These are phyloP conservation scores for Ascochyta fabae DNA, from an alignment of 2,329 filamentous ascomycete genomes.

Conservation along the genomic window DNA sequence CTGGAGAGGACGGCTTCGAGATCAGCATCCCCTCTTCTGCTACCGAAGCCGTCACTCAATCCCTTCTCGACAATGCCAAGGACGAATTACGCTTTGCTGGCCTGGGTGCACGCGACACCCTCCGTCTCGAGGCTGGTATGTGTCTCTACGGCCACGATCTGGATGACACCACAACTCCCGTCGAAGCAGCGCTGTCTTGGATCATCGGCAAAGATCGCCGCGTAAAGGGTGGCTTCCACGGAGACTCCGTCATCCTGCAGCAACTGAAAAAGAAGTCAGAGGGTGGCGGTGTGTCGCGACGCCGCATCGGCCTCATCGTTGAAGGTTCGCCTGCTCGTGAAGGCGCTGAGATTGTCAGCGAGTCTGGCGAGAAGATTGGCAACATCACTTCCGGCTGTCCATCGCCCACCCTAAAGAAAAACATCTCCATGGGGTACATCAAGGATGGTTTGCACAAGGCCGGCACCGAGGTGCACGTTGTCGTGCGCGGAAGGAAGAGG, in stretches of 20 bases:
- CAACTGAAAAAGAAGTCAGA: slow-evolving; percentile 80
- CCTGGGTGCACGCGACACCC: slow-evolving; percentile 86
- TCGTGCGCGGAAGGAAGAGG: slow-evolving; percentile 78
- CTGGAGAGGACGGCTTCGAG: slow-evolving; percentile 97
- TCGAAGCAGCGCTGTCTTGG: slow-evolving; percentile 74
- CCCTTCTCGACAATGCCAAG: slow-evolving; percentile 67
- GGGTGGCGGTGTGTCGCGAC: slow-evolving; percentile 70
- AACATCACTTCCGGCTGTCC: slow-evolving; percentile 88
- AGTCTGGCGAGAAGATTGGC: slow-evolving; percentile 72
- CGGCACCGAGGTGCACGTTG: slow-evolving; percentile 79
- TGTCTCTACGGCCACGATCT: slow-evolving; percentile 99
- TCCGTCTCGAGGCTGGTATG: slow-evolving; percentile 96
- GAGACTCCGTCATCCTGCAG: slow-evolving; percentile 75
- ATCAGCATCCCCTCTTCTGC: slow-evolving; percentile 78
- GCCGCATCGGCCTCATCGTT: slow-evolving; percentile 81
- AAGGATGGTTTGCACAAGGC: slow-evolving; percentile 81
- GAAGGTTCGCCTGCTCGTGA: slow-evolving; percentile 89
- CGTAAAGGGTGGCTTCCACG: slow-evolving; percentile 78
- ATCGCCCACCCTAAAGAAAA: slow-evolving; percentile 82
- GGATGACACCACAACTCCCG: slow-evolving; percentile 75
- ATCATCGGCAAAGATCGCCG: slow-evolving; percentile 82
- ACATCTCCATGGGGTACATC: slow-evolving; percentile 96
- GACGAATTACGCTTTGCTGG: slow-evolving; percentile 81
- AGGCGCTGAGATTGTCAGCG: slow-evolving; percentile 77
- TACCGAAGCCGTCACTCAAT: slow-evolving; percentile 70